phyloP scores from a whole-genome alignment of 1,284 basidiomycete species.

The Puccinia novopanici region DNA sequence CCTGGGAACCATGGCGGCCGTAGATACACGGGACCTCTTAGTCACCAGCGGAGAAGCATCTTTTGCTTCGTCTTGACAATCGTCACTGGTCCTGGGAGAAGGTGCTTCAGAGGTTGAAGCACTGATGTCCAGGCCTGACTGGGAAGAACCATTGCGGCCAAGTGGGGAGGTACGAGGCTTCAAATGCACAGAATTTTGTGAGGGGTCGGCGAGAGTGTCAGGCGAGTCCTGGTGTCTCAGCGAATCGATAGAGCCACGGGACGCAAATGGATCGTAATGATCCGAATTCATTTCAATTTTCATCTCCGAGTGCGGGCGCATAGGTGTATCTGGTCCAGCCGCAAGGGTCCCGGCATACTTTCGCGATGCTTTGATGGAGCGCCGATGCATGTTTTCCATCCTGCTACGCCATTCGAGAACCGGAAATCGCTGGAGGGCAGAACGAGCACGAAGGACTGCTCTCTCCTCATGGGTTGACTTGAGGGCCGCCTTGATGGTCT shows the following conservation, averaged over 20 bases:
- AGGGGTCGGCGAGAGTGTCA: background rate
- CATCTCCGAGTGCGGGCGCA: conserved; percentile 4
- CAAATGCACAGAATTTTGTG: background rate
- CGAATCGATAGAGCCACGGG: conserved; percentile 10
- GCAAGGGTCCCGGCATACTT: conserved; percentile 70
- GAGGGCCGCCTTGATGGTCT: conserved; percentile 87
- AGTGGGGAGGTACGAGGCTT: background rate
- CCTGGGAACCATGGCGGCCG: conserved; percentile 8
- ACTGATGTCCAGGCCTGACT: background rate
- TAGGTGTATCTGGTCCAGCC: conserved; percentile 65
- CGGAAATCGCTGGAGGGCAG: conserved; percentile 89
- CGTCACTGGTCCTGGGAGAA: background rate
- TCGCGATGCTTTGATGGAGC: conserved; percentile 75
- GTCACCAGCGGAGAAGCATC: conserved; percentile 12
- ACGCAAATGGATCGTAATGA: conserved; percentile 8
- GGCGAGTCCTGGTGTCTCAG: background rate
- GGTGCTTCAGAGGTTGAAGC: background rate
- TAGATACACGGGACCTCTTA: background rate
- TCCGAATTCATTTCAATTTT: conserved; percentile 27
- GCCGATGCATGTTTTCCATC: conserved; percentile 87
- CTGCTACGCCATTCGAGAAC: conserved; percentile 93
- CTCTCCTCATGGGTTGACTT: conserved; percentile 86
- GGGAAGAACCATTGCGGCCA: conserved; percentile 1
- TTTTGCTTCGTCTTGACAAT: background rate
- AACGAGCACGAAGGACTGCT: conserved; percentile 83